Percentiles rank a stretch among this genome's conserved stretches.
phyloP scores from a whole-genome alignment of 805 yeast genomes.

The Zygotorulaspora danielsina region DNA sequence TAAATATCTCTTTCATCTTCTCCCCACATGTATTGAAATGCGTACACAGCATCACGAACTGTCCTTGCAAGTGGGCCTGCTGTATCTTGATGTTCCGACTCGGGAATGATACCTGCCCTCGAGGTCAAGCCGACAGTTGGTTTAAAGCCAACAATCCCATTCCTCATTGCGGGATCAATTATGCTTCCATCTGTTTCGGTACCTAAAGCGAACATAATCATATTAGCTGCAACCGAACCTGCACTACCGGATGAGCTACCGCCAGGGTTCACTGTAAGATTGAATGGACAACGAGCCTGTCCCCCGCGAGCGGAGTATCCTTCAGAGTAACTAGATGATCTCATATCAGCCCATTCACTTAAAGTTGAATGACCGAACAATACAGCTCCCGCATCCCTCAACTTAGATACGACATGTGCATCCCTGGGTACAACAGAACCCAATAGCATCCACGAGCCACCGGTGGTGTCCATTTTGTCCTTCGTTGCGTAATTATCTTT shows the following conservation, averaged over 20 bases:
- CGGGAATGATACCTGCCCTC: constrained; percentile 30
- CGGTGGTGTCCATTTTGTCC: constrained; percentile 28
- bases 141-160: constrained; percentile 30
- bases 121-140: constrained; percentile 34
- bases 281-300: constrained; percentile 30
- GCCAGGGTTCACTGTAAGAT: constrained; percentile 29
- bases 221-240: constrained; percentile 29
- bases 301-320: constrained; percentile 33
- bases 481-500: constrained; percentile 32
- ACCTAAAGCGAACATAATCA: constrained; percentile 31
- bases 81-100: constrained; percentile 31
- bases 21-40: constrained; percentile 32
- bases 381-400: constrained; percentile 32
- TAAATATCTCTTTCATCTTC: constrained; percentile 26
- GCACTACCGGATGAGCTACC: constrained; percentile 34
- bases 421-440: constrained; percentile 34
- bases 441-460: constrained; percentile 26
- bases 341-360: constrained; percentile 35
- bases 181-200: constrained; percentile 34
- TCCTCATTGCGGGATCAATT: constrained; percentile 29
- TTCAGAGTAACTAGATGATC: constrained; percentile 27
- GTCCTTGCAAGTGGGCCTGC: constrained; percentile 32
- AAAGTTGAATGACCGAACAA: constrained; percentile 30
- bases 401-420: constrained; percentile 26
- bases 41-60: constrained; percentile 30